phyloP scores from a whole-genome alignment of 371 early-diverging fungal genomes.

The Mortierella sp. region DNA sequence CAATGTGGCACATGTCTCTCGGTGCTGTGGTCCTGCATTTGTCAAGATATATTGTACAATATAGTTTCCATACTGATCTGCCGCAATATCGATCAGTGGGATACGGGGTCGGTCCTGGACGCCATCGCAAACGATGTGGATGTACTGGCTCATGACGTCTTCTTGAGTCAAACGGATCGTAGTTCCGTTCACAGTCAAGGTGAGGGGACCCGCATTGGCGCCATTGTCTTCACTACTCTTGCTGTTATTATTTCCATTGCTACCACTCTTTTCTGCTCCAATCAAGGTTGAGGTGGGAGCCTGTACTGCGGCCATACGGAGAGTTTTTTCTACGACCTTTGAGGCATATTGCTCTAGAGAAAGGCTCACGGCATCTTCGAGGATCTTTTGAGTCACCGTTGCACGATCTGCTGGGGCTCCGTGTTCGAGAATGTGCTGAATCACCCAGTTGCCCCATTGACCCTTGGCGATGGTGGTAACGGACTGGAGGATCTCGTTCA shows the following conservation, averaged over 20 bases:
- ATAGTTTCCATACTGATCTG: constrained; percentile 79
- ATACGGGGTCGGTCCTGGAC: constrained; percentile 59
- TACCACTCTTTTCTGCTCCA: background rate
- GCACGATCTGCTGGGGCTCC: constrained; percentile 67
- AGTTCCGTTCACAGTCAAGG: constrained; percentile 24
- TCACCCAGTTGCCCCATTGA: constrained; percentile 88
- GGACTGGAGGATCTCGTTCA: constrained; percentile 71
- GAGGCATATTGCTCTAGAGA: constrained; percentile 82
- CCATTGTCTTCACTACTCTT: background rate
- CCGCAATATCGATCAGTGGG: constrained; percentile 68
- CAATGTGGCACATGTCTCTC: constrained; percentile 70
- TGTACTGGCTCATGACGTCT: constrained; percentile 48
- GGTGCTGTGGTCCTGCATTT: constrained; percentile 71
- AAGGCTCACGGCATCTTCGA: constrained; percentile 64
- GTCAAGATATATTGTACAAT: constrained; percentile 82
- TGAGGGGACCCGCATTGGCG: constrained; percentile 6
- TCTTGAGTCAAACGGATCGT: constrained; percentile 43
- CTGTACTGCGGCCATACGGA: constrained; percentile 67
- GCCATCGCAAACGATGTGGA: constrained; percentile 45
- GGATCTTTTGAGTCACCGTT: constrained; percentile 63
- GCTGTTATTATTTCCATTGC: background rate
- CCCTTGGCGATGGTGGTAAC: constrained; percentile 75
- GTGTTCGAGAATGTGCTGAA: constrained; percentile 81
- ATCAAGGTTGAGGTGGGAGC: background rate
- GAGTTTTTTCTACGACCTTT: constrained; percentile 82